Evolutionary conservation across 768 basidiomycete genomes (phyloP).

Genomic region (Suillus cothurnatus): DNA sequence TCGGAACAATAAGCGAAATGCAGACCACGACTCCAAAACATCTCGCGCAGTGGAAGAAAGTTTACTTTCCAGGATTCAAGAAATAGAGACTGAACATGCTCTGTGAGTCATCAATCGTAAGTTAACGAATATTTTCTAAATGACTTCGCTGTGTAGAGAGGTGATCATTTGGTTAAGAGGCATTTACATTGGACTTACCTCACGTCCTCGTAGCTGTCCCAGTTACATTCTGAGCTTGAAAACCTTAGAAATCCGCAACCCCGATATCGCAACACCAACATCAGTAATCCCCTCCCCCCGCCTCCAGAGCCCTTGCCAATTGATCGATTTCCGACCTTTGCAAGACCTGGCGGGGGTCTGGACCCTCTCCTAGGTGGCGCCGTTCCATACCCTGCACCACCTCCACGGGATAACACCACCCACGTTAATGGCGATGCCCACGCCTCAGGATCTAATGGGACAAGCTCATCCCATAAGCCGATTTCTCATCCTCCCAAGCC

Average conservation of each 20-base stretch:
- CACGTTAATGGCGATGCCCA: constrained; percentile 19
- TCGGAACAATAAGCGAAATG: constrained; percentile 28
- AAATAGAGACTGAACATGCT: constrained; percentile 32
- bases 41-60: constrained; percentile 40
- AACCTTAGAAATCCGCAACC: constrained; percentile 35
- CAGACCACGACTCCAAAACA: constrained; percentile 36
- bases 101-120: constrained; percentile 24
- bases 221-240: constrained; percentile 39
- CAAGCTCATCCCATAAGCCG: constrained; percentile 18
- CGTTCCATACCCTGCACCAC: constrained; percentile 31
- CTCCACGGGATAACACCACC: constrained; percentile 19
- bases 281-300: constrained; percentile 53
- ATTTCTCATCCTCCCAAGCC: constrained; percentile 19
- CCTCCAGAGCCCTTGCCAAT: constrained; percentile 57
- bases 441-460: constrained; percentile 3
- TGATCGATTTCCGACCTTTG: constrained; percentile 45
- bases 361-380: constrained; percentile 23
- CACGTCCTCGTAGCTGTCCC: constrained; percentile 31
- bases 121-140: constrained; percentile 5
- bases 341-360: constrained; percentile 31
- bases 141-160: constrained; percentile 6
- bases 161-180: neutral
- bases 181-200: constrained; percentile 17
- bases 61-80: constrained; percentile 33
- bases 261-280: constrained; percentile 34